A percentile compares a stretch with the other conserved stretches of the same genome.
phyloP scores from a whole-genome alignment of 179 eudicot genomes.

The Camellia oleifera region DNA sequence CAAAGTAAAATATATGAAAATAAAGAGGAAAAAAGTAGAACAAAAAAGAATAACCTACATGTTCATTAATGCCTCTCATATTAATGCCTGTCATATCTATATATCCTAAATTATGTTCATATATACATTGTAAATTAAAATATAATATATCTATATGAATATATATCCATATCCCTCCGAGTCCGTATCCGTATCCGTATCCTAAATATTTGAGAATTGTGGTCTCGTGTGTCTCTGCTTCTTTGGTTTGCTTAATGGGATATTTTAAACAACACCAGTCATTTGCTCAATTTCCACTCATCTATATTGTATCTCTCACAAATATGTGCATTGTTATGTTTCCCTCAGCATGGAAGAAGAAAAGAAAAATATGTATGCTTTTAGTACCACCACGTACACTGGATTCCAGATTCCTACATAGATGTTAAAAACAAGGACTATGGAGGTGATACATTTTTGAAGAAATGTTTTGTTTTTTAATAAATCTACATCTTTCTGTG shows the following conservation, averaged over 20 bases:
- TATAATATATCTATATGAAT: too few species aligned
- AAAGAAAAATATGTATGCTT: constrained; percentile 92
- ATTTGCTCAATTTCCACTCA: not conserved
- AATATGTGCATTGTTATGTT: not conserved
- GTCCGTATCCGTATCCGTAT: too few species aligned
- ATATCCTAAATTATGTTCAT: too few species aligned
- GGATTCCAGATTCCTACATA: constrained; percentile 92
- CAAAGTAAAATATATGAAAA: too few species aligned
- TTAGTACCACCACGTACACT: constrained; percentile 91
- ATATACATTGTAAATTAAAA: too few species aligned
- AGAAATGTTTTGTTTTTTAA: not conserved
- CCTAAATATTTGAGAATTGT: too few species aligned
- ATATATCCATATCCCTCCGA: too few species aligned
- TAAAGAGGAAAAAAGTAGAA: too few species aligned
- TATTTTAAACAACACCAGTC: not conserved
- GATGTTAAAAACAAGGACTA: constrained; percentile 95
- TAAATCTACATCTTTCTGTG: not conserved
- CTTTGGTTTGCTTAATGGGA: not conserved
- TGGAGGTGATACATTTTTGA: constrained; percentile 52
- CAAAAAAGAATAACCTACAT: too few species aligned
- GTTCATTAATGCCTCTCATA: too few species aligned
- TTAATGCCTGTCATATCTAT: too few species aligned
- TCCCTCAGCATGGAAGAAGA: constrained; percentile 87
- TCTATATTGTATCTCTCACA: constrained; percentile 1
- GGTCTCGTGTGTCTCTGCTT: too few species aligned